Evolutionary conservation across 257 asterid species (phyloP).

Genomic region (Perilla frutescens): DNA sequence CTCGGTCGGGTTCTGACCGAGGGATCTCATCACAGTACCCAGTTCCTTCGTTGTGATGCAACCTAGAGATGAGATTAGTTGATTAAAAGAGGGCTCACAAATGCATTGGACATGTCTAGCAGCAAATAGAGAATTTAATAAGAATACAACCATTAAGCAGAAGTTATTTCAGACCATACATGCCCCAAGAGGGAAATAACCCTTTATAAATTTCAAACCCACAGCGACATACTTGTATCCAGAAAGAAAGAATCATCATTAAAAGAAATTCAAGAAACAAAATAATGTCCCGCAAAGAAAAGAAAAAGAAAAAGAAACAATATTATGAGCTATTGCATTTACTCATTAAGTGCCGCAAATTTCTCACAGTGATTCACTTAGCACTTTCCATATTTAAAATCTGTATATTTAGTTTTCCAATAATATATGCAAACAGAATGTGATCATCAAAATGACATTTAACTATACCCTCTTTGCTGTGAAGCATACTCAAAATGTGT

Average conservation of each 20-base stretch:
- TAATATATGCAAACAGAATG: no score
- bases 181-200: background rate
- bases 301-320: no score
- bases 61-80: slow-evolving; percentile 38
- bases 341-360: no score
- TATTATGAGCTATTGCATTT: no score
- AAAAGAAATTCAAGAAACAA: background rate
- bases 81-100: background rate
- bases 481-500: background rate
- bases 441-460: no score
- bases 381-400: no score
- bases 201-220: background rate
- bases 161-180: no score
- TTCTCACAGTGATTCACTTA: no score
- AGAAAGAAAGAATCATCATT: background rate
- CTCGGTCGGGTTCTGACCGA: slow-evolving; percentile 70
- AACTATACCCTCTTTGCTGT: background rate
- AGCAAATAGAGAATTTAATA: no score
- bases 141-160: no score
- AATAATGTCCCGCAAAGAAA: no score
- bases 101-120: background rate
- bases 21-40: slow-evolving; percentile 73
- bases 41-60: slow-evolving; percentile 78
- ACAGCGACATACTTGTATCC: background rate
- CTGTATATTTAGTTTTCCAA: no score